Conservation (phyloP, 2,329 filamentous ascomycete species). For the Gnomoniopsis smithogilvyi region DNA sequence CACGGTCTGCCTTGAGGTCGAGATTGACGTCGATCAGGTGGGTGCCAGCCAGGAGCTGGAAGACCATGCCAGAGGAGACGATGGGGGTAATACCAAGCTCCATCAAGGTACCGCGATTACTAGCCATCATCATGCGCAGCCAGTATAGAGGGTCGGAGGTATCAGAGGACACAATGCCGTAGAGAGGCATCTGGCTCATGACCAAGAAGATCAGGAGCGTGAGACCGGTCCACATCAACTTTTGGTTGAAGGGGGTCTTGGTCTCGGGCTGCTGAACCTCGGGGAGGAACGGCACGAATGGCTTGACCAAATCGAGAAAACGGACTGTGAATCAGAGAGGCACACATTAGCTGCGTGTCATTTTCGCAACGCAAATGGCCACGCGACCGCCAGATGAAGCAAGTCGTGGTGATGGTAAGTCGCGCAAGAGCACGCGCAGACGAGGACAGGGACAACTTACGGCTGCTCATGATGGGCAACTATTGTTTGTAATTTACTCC, state of each 20-base stretch:
- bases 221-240: slow-evolving; percentile 91
- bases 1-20: slow-evolving; percentile 98
- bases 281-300: slow-evolving; percentile 98
- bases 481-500: slow-evolving; percentile 20
- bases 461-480: slow-evolving; percentile 50
- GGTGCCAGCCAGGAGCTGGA: slow-evolving; percentile 98
- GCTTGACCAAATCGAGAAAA: slow-evolving; percentile 99
- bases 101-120: slow-evolving; percentile 96
- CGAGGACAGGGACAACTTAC: slow-evolving; percentile 37
- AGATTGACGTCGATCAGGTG: slow-evolving; percentile 99
- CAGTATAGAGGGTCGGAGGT: slow-evolving; percentile 99
- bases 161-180: slow-evolving; percentile 98
- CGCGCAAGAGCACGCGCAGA: slow-evolving; percentile 8
- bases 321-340: slow-evolving; percentile 61
- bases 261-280: slow-evolving; percentile 98
- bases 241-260: slow-evolving; percentile 98
- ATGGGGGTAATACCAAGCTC: slow-evolving; percentile 97
- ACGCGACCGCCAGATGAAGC: slow-evolving; percentile 9
- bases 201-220: slow-evolving; percentile 98
- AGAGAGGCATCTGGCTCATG: slow-evolving; percentile 99
- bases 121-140: slow-evolving; percentile 99
- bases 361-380: slow-evolving; percentile 3
- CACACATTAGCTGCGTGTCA: slow-evolving; percentile 19
- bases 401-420: not conserved
- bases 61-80: slow-evolving; percentile 99